These are phyloP conservation scores for Epichloe uncinata DNA, from an alignment of 2,329 filamentous ascomycete species.

Conservation along the genomic window DNA sequence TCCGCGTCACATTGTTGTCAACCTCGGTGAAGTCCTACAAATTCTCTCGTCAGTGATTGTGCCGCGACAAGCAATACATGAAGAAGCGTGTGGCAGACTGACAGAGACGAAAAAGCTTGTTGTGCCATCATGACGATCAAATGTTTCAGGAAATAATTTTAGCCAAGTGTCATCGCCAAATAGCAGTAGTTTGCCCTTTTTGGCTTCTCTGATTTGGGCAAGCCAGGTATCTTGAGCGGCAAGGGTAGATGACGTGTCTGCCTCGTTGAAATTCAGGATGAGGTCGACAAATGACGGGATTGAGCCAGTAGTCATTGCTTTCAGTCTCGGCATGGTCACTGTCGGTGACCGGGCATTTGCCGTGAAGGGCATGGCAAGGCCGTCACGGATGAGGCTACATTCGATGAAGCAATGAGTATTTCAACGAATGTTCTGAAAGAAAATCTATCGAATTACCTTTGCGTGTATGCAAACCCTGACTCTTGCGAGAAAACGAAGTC, in stretches of 20 bases:
- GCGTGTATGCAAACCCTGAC: constrained; percentile 79
- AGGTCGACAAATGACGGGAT: constrained; percentile 97
- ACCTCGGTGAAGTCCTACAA: constrained; percentile 89
- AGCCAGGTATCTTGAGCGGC: constrained; percentile 91
- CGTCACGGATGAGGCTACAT: constrained; percentile 67
- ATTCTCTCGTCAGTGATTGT: neutral
- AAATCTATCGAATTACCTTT: constrained; percentile 45
- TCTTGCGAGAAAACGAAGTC: constrained; percentile 80
- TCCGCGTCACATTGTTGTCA: constrained; percentile 90
- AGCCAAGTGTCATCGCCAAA: constrained; percentile 98
- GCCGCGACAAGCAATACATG: neutral
- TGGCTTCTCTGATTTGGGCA: constrained; percentile 70
- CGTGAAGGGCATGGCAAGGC: constrained; percentile 81
- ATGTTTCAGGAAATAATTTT: constrained; percentile 84
- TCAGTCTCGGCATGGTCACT: constrained; percentile 95
- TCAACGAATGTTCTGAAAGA: neutral
- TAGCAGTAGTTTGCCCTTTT: constrained; percentile 68
- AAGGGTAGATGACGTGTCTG: constrained; percentile 78
- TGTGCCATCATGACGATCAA: constrained; percentile 79
- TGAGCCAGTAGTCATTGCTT: constrained; percentile 92
- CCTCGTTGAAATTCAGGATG: constrained; percentile 92
- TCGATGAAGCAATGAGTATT: constrained; percentile 5
- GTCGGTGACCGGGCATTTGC: constrained; percentile 93
- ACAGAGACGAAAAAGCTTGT: constrained; percentile 97
- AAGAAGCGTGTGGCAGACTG: constrained; percentile 25